Evolutionary conservation across 2,329 filamentous ascomycete species (phyloP), one percentile per base, ranked within the genome.

Genomic region (Coniochaeta prunicola): DNA sequence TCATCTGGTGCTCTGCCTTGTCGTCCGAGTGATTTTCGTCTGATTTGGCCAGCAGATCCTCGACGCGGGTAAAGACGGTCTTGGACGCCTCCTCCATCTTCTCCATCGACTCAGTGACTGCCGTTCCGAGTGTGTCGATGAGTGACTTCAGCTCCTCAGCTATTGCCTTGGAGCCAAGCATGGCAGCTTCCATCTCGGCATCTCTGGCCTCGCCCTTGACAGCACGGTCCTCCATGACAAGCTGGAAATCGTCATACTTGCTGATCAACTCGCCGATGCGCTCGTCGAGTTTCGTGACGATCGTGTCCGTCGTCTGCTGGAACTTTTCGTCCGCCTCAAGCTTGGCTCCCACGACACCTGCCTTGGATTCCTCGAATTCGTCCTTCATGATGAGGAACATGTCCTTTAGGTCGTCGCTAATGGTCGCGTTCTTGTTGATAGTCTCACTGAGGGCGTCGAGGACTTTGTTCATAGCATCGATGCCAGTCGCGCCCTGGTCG

Each of bases 201-300:
- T 90, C 86, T 59, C 89, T 87, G 63, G 89, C 87, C 65, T 93
- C 91, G 58, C 86, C 84, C 34, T 87, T 82, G 63, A 87, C 86
- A 55, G 86, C 83, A 65, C 89, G 89, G 54, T 90, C 87, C 50
- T 96, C 89, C 31, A 91, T 81, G 8, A 85, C 78, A 21, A 82
- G 76, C 68, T 96, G 89, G 62, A 92, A 87, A 61, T 94, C 91
- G 58, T 97, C 92, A 68, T 96, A 96, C 71, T 96, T 97, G 64
- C 82, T 79, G 70, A 96, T 85, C 26, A 99, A 79, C 63, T 92
- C 90, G 60, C 83, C 83, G 65, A 97, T 80, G 66, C 83, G 84
- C 66, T 86, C 83, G 36, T 86, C 84, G 50, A 88, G 75, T 69
- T 84, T 86, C 60, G 72, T 70, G 48, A 78, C 74, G 9, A 88